These are phyloP conservation scores for Rhizophora apiculata DNA, from an alignment of 345 rosid species.

Conservation along the genomic window DNA sequence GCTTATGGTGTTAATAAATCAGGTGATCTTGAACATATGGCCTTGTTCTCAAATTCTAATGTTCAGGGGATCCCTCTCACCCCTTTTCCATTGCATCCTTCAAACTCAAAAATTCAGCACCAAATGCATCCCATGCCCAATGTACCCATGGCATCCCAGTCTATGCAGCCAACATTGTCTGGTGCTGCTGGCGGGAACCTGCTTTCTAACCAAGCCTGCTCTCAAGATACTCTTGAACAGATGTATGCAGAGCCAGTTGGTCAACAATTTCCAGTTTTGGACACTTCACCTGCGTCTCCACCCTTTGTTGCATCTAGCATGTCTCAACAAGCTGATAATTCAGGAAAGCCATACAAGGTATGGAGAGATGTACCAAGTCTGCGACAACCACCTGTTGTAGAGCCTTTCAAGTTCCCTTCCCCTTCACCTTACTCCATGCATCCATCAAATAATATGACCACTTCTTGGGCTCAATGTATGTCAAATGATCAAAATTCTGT, in stretches of 20 bases:
- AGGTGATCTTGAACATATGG: conserved; percentile 12
- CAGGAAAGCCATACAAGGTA: conserved; percentile 23
- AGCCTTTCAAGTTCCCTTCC: conserved; percentile 15
- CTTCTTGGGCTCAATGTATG: conserved; percentile 5
- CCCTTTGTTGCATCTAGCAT: conserved; percentile 16
- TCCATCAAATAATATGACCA: conserved; percentile 18
- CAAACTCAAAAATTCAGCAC: conserved; percentile 26
- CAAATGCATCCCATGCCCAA: conserved; percentile 21
- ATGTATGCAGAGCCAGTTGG: conserved; percentile 9
- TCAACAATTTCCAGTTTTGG: conserved; percentile 39
- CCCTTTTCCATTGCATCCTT: conserved; percentile 12
- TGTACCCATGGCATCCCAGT: conserved; percentile 19
- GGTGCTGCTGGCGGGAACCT: conserved; percentile 21
- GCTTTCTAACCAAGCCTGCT: conserved; percentile 12
- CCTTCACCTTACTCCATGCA: conserved; percentile 16
- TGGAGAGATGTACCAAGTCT: conserved; percentile 37
- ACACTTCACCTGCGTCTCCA: conserved; percentile 31
- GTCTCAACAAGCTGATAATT: conserved; percentile 26
- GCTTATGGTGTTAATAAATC: conserved; percentile 19
- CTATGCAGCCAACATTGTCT: conserved; percentile 18
- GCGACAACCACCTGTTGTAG: conserved; percentile 21
- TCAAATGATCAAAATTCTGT: conserved; percentile 6
- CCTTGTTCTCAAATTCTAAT: conserved; percentile 14
- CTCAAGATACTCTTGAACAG: conserved; percentile 5
- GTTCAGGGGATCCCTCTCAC: conserved; percentile 27